Percentiles rank a stretch among this genome's conserved stretches.
These are phyloP conservation scores for Porodaedalea pini DNA, from an alignment of 1,284 basidiomycete species.

Conservation along the genomic window DNA sequence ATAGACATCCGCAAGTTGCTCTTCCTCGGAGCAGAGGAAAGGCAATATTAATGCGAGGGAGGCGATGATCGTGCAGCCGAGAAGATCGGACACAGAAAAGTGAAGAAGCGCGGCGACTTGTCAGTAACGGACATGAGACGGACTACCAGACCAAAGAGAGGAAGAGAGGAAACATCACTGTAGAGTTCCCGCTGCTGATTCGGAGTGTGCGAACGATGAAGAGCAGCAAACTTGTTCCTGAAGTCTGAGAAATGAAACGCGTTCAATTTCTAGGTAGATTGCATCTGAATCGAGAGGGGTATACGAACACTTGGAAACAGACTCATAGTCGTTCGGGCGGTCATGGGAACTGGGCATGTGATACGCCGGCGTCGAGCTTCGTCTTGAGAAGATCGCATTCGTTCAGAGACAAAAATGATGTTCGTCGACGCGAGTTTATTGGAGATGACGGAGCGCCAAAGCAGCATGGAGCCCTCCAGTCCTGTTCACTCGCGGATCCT, in stretches of 20 bases:
- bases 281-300: not conserved
- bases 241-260: slow-evolving; percentile 51
- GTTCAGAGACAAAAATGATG: slow-evolving; percentile 75
- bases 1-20: not conserved
- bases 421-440: slow-evolving; percentile 62
- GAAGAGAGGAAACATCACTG: slow-evolving; percentile 37
- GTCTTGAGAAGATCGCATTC: slow-evolving; percentile 68
- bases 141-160: slow-evolving; percentile 37
- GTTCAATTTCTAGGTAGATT: not conserved
- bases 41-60: not conserved
- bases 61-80: not conserved
- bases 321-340: slow-evolving; percentile 69
- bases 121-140: slow-evolving; percentile 80
- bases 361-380: slow-evolving; percentile 70
- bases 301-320: slow-evolving; percentile 62
- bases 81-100: not conserved
- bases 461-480: slow-evolving; percentile 67
- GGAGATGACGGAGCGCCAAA: slow-evolving; percentile 67
- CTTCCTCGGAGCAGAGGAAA: not conserved
- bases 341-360: slow-evolving; percentile 67
- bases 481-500: slow-evolving; percentile 72
- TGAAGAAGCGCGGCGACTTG: slow-evolving; percentile 26
- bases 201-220: slow-evolving; percentile 63
- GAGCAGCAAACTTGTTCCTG: slow-evolving; percentile 61
- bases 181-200: slow-evolving; percentile 68